Evolutionary conservation across 192 early-diverging fungal genomes (phyloP).

Genomic region (Umbelopsis ramanniana): DNA sequence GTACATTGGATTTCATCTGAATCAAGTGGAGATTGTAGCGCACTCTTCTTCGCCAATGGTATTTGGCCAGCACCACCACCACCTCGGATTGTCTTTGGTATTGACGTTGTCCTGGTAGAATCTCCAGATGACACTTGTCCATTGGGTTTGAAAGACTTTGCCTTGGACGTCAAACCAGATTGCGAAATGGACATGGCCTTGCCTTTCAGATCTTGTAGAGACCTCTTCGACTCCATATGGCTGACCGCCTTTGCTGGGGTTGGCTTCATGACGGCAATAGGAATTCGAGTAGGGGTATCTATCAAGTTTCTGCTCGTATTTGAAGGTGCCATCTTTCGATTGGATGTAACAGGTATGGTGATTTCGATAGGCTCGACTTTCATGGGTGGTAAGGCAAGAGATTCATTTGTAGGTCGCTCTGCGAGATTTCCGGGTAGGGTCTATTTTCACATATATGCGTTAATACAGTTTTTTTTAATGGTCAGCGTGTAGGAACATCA

Average conservation of each 20-base stretch:
- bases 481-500: too few relatives aligned
- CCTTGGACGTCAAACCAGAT: slow-evolving; percentile 10
- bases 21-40: neutral
- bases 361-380: slow-evolving; percentile 39
- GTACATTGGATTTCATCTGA: slow-evolving; percentile 15
- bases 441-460: slow-evolving; percentile 13
- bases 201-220: neutral
- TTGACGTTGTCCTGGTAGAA: neutral
- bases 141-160: neutral
- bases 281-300: slow-evolving; percentile 11
- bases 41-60: neutral
- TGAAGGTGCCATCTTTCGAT: neutral
- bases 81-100: slow-evolving; percentile 29
- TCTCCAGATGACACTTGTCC: neutral
- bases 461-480: too few relatives aligned
- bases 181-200: neutral
- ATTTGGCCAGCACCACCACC: slow-evolving; percentile 25
- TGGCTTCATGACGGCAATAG: slow-evolving; percentile 17
- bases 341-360: slow-evolving; percentile 23
- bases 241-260: neutral
- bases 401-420: slow-evolving; percentile 29
- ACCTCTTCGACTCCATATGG: neutral
- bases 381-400: slow-evolving; percentile 36
- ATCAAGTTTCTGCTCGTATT: neutral
- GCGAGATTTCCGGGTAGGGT: slow-evolving; percentile 39